Evolutionary conservation across 73 alveolate genomes (phyloP), one percentile per base, ranked within the genome.

Genomic region (Durusdinium trenchii): DNA sequence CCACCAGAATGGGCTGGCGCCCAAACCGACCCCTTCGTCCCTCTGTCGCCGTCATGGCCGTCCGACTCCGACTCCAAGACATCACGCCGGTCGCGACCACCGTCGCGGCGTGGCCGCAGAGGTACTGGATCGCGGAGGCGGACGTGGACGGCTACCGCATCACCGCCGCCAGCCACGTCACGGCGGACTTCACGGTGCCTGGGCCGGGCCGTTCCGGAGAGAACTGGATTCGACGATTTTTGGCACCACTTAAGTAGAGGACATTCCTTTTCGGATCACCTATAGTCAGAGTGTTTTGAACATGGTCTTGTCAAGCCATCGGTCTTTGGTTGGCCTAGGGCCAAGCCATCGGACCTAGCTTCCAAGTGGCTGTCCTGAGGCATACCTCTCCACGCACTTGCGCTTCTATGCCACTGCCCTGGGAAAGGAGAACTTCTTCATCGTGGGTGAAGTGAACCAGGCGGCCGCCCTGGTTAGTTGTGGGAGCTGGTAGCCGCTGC

Each of bases 111-210:
- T 48, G 51, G 83, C 32, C 18, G 10, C 83, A 3, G 47, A 87
- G 95, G 95, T 87, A 61, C 42, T 87, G 95, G 95, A 87, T 87
- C 57, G 95, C 95, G 28, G 95, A 87, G 57, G 84, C 62, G 95
- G 95, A 87, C 95, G 40, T 87, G 62, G 95, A 87, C n/a, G 95
- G 95, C 51, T 87, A 87, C 83, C 95, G 95, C 35, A 71, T 87
- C 82, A 87, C 95, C n/a, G 95, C 95, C 28, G 95, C 95, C 64
- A 40, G 84, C 26, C 95, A 87, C 67, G 79, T 87, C 95, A 87
- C 95, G 26, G 95, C 95, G n/a, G 95, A 87, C 62, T 87, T 87
- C 83, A 57, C 95, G 95, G 95, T 62, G 82, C 60, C 51, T 36
- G 20, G 82, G 71, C 62, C 26, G 69, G 69, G 23, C 73, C 73